phyloP scores from a whole-genome alignment of 139 green algal species.

The Chlamydomonas sp. region DNA sequence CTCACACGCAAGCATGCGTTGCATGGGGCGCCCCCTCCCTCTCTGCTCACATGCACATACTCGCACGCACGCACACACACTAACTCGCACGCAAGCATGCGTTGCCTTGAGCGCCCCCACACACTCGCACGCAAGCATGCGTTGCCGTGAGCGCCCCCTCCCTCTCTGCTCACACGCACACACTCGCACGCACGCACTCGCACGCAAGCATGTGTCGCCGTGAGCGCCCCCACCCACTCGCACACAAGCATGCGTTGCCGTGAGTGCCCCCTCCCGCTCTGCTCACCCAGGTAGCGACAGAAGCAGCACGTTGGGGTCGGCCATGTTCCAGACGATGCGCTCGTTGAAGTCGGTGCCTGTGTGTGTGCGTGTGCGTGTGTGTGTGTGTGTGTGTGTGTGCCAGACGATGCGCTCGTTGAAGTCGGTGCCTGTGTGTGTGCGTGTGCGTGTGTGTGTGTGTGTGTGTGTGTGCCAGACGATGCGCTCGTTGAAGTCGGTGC shows the following conservation, averaged over 20 bases:
- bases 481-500: constrained; percentile 31
- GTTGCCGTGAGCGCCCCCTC: no score
- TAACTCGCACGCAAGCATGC: no score
- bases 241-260: background rate
- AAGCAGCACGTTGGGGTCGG: constrained; percentile 63
- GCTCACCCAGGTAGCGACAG: constrained; percentile 35
- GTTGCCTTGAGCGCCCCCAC: no score
- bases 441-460: no score
- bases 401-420: constrained; percentile 47
- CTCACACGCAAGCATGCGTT: no score
- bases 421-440: no score
- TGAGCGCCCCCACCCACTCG: background rate
- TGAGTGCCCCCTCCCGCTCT: background rate
- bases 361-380: no score
- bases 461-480: constrained; percentile 64
- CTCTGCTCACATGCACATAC: no score
- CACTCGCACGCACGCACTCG: background rate
- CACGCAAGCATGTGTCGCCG: background rate
- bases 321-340: constrained; percentile 54
- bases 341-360: constrained; percentile 29
- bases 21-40: no score
- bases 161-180: background rate
- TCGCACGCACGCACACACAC: no score
- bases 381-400: no score
- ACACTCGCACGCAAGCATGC: no score